Evolutionary conservation across 1,284 basidiomycete species (phyloP), one percentile per base, ranked within the genome.

Genomic region (Trichosporon sp.): DNA sequence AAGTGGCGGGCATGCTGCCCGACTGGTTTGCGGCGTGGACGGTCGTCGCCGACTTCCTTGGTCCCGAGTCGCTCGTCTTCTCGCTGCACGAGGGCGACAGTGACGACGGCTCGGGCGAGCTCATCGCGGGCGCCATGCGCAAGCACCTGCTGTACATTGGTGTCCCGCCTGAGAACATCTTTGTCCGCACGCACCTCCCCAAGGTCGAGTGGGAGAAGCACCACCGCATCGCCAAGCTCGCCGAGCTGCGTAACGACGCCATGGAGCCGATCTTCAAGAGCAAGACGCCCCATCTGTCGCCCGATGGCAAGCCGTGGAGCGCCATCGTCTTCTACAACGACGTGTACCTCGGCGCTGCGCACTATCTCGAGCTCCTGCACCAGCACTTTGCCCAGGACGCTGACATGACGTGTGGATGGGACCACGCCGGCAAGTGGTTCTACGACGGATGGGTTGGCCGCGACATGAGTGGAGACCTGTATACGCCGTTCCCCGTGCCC

Each of bases 391-490:
- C 54, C 49, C 79, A 82, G 69, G 70, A 78, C 52, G 79, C 81
- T 3, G 75, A 80, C 69, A 80, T 81, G 71, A 79, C 80, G 3
- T 83, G 82, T 60, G 80, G 79, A 19, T 76, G 80, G 70, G 81
- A 83, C 70, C 81, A 79, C 65, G 73, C 75, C n/a, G 76, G 76
- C 13, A 71, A 73, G 62, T 77, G 79, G 74, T 78, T 82, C 64
- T 82, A 82, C 69, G 81, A 82, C 71, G 79, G 78, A 25, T 82
- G 81, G 80, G 78, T 81, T n/a, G 73, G 78, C 21, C 72, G 81
- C 54, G 77, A 78, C 65, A 81, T 81, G 75, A 65, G 64, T 19
- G 81, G 81, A 3, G 75, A 78, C 69, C 61, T 76, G 61, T 77
- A 73, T 58, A 75, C 72, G 9, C 76, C 71, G 5, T 78, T 78